These are phyloP conservation scores for Acanthamoeba culbertsoni DNA, from an alignment of 208 protist genomes.

Conservation along the genomic window DNA sequence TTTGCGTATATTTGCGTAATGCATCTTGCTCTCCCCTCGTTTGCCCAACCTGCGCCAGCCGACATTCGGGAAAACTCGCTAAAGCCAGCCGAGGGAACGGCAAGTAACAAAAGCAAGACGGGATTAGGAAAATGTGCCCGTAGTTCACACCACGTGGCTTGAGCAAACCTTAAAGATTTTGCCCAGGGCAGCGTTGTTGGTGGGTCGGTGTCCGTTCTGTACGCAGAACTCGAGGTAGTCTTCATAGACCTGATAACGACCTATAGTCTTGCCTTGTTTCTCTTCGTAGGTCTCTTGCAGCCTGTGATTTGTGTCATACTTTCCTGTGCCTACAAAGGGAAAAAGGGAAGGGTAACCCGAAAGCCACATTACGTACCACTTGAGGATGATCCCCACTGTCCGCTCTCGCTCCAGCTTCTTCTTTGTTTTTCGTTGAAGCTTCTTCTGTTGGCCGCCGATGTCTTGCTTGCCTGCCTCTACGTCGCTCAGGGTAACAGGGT, in stretches of 20 bases:
- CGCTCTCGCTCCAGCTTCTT: neutral
- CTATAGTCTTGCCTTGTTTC: neutral
- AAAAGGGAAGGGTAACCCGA: too few species aligned
- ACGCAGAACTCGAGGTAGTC: slow-evolving; percentile 11
- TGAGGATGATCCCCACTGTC: neutral
- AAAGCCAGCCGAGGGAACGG: neutral
- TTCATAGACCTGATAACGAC: neutral
- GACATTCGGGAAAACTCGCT: neutral
- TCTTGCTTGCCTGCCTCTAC: neutral
- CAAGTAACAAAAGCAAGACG: neutral
- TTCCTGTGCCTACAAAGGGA: too few species aligned
- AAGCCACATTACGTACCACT: too few species aligned
- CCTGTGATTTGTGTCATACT: too few species aligned
- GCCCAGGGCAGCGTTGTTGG: slow-evolving; percentile 37
- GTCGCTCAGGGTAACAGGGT: too few species aligned
- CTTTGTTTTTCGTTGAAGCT: neutral
- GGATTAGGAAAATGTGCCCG: neutral
- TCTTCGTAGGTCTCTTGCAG: neutral
- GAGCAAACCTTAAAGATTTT: neutral
- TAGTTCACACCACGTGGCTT: too few species aligned
- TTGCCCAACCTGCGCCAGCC: neutral
- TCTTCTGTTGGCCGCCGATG: too few species aligned
- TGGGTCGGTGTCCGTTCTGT: neutral
- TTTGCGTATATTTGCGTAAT: neutral
- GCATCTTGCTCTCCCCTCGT: slow-evolving; percentile 9